These are phyloP conservation scores for Colletotrichum tropicale DNA, from an alignment of 2,329 filamentous ascomycete genomes.

Conservation along the genomic window DNA sequence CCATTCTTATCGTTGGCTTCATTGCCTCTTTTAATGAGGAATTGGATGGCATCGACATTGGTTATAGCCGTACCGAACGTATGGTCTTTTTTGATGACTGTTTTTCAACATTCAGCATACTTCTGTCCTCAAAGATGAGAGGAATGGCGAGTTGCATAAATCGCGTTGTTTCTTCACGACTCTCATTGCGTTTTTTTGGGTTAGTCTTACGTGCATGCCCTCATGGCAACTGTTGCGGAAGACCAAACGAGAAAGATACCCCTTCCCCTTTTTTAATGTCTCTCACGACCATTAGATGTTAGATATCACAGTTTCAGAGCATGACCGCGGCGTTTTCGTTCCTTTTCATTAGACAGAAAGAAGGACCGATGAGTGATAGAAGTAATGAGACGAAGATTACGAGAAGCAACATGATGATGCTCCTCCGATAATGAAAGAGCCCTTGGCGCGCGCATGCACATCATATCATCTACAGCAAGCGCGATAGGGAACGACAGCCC, in stretches of 20 bases:
- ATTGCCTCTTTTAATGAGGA: neutral
- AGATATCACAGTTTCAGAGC: slow-evolving; percentile 5
- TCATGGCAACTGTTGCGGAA: neutral
- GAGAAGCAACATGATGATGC: neutral
- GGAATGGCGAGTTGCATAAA: neutral
- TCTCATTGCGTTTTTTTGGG: neutral
- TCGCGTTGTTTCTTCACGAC: neutral
- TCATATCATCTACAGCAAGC: neutral
- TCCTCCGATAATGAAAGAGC: neutral
- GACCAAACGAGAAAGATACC: slow-evolving; percentile 15
- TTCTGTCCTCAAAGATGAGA: neutral
- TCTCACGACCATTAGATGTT: neutral
- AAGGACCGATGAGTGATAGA: neutral
- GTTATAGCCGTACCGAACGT: neutral
- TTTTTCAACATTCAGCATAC: neutral
- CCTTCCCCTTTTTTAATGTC: neutral
- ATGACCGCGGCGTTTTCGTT: neutral
- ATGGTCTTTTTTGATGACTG: neutral
- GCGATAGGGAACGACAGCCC: neutral
- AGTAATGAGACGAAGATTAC: neutral
- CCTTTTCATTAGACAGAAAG: neutral
- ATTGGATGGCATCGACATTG: neutral
- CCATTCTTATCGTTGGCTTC: neutral
- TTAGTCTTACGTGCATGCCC: neutral
- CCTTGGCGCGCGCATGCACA: neutral